Base-by-base conservation (phyloP, 2,329 filamentous ascomycete genomes). In the Hymenoscyphus albidus region DNA sequence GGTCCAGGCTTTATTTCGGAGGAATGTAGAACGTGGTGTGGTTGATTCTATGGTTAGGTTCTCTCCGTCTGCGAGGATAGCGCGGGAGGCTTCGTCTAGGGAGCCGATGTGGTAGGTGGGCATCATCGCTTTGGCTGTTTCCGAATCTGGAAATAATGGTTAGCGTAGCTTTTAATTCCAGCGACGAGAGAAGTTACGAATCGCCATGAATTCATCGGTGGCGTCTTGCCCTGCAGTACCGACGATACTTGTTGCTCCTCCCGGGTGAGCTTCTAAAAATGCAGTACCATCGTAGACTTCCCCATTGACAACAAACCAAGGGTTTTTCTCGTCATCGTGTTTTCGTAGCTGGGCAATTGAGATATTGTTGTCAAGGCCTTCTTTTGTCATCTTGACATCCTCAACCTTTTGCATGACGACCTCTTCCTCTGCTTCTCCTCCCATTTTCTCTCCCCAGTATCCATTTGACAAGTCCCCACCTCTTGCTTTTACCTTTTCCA, bases 91-190 rank as follows among this genome's bases (percentile, higher is more conserved):
- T 68, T 86, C 79, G 70, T 91, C 85, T 13, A 97, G 83, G 0
- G 86, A 87, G 60, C 93, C 93, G 69, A 97, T 87, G 76, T 97
- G 93, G 74, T 96, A 96, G 56, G 83, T 78, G 12, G 85, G 83
- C 89, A 97, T 93, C 92, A 96, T 96, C 18, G 83, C 84, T 78
- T 96, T 97, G 40, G 93, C 93, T 16, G 91, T 96, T 78, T 97
- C 93, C 75, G 90, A 93, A 76, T 97, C 92, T 94, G 73, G 64
- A n/a, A 63, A 35, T 7, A 78, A 74, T 51, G 60, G 63, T 14
- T n/a, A 57, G 54, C 27, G 13, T 35, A 7, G 9, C 9, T 22
- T 27, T 35, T 57, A 2, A 7, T 35, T 57, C 14, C 3, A 12
- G 39, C 39, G n/a, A 64, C 32, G 16, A 13, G 31, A 3, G 5